A percentile compares a stretch with the other conserved stretches of the same genome.
These are phyloP conservation scores for Blastomyces gilchristii DNA, from an alignment of 2,329 filamentous ascomycete species.

Conservation along the genomic window DNA sequence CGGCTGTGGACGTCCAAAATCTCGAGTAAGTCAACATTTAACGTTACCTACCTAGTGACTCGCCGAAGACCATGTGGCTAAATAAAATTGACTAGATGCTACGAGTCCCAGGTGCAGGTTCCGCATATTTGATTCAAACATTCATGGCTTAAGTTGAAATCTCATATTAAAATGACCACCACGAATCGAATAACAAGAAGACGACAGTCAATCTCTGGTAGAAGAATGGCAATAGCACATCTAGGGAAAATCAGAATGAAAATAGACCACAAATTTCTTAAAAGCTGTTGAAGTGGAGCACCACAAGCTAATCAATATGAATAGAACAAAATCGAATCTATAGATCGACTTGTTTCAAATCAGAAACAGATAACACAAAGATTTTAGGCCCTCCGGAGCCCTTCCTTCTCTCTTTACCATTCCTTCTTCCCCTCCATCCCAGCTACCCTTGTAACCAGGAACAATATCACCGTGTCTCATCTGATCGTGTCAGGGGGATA, in stretches of 20 bases:
- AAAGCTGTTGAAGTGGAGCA: background rate
- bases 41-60: too few relatives aligned
- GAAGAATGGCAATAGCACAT: background rate
- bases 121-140: background rate
- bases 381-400: background rate
- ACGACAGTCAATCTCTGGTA: background rate
- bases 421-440: background rate
- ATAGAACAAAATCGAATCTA: background rate
- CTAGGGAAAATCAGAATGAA: background rate
- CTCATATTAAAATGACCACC: background rate
- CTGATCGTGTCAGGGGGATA: background rate
- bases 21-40: too few relatives aligned
- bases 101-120: too few relatives aligned
- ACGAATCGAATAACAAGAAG: background rate
- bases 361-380: background rate
- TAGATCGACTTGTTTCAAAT: background rate
- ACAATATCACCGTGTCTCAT: background rate
- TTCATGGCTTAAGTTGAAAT: background rate
- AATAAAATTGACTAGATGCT: too few relatives aligned
- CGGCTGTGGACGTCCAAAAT: too few relatives aligned
- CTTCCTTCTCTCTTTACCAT: background rate
- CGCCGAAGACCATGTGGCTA: too few relatives aligned
- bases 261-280: background rate
- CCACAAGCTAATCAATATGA: background rate
- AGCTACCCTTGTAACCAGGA: background rate